Base-by-base conservation (phyloP, 2,329 filamentous ascomycete species). In the Triangularia setosa region DNA sequence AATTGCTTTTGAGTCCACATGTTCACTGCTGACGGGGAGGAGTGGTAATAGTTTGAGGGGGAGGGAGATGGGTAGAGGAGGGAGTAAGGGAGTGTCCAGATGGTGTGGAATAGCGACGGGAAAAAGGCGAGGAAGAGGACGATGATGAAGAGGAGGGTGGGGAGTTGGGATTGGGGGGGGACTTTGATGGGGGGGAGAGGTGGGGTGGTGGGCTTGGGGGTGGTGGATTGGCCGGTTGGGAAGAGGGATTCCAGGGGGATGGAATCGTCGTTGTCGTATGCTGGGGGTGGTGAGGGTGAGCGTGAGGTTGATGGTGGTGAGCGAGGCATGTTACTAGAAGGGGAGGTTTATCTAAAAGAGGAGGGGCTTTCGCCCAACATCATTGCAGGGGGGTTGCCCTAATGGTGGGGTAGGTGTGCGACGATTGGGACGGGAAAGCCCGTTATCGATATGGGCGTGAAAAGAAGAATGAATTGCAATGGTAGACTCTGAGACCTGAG, bases 1-100 rank as follows among this genome's bases (percentile, higher is more conserved):
- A 98, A 88, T 59, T 89, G 85, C 77, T 95, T 97, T 79, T 97
- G 94, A 72, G 84, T 91, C 92, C 58, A 60, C 58, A 60, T 60
- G n/a, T 35, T 58, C 24, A 66, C 65, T 69, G 70, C 63, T 61
- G 65, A 48, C 67, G 62, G 60, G 63, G 74, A 70, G 74, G 75
- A 73, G 64, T 71, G 68, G 68, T 74, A 72, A 64, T 72, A 72
- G 67, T 33, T 53, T 23, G 69, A 70, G 71, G 68, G 48, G 70
- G 63, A 61, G 71, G 68, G 53, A 4, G 58, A 52, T 60, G 44
- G 66, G 52, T n/a, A 66, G 58, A 64, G 67, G 44, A 67, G 56
- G 63, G 48, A 85, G 74, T 35, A 33, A 0, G 83, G 84, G 0
- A 84, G 68, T 1, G 79, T 79, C 78, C 79, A 83, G 66, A 86